Evolutionary conservation across 1,139 yeast genomes (phyloP), one percentile per base, ranked within the genome.

Genomic region (Yamadazyma pseudoaaseri): DNA sequence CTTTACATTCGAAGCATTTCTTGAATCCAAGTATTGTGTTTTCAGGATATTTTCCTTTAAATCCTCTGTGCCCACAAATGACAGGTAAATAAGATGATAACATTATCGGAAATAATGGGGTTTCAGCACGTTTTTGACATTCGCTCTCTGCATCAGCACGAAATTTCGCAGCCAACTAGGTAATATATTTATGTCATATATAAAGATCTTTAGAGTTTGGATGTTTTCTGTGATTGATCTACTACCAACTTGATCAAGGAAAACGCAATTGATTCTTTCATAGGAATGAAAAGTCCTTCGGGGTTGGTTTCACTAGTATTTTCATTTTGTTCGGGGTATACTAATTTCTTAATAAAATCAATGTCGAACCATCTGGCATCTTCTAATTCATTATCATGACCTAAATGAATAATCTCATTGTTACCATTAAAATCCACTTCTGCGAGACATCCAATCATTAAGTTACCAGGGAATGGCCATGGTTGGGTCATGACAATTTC

Each of bases 391-490:
- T 85, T 79, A 54, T 90, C 97, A 51, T 87, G 87, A 17, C 81
- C 86, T 39, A 87, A 65, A 48, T 82, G 69, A 44, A 90, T 82
- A 5, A 52, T 49, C 48, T 81, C 87, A 48, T 78, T 72, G 10
- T 45, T 56, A 0, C 81, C 84, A 44, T 80, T 70, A 49, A 77
- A 79, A 7, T 81, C 85, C 2, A 81, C 84, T 24, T 72, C 69
- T 0, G 86, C 96, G 37, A 89, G 57, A 57, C 97, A 89, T 8
- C 97, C 97, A 48, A 92, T 73, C 97, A 90, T 90, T 49, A 92
- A 61, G 54, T 85, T 89, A 1, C 87, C 87, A 1, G 97, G 97
- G 60, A 80, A 90, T 16, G 97, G 98, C 97, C 97, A 89, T 5
- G 97, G 96, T 58, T 89, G 97, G 6, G 92, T 76, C 52, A 79